Evolutionary conservation across 345 rosid species (phyloP).

Genomic region (Viola odorata): DNA sequence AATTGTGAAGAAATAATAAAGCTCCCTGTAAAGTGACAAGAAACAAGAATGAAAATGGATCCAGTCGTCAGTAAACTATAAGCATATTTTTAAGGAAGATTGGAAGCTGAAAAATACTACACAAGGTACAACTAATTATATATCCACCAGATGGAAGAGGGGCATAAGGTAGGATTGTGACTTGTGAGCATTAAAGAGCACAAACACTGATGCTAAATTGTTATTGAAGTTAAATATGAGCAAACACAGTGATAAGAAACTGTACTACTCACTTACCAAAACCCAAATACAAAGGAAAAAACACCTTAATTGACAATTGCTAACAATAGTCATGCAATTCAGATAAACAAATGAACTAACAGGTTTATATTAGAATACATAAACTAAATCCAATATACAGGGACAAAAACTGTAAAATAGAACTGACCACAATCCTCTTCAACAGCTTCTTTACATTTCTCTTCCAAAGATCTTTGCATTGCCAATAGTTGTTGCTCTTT

Average conservation of each 20-base stretch:
- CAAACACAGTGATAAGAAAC: background rate
- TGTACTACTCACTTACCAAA: background rate
- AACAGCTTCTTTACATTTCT: conserved; percentile 12
- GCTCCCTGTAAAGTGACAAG: background rate
- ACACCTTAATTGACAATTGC: no score
- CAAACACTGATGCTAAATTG: no score
- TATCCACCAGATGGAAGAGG: no score
- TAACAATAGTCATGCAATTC: background rate
- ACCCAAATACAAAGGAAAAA: no score
- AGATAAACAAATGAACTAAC: background rate
- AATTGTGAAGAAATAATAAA: background rate
- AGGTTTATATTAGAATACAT: background rate
- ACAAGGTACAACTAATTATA: no score
- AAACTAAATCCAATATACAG: no score
- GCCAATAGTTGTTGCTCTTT: conserved; percentile 12
- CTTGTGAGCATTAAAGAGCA: no score
- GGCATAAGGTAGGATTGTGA: no score
- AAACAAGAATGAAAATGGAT: background rate
- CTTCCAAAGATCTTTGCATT: conserved; percentile 10
- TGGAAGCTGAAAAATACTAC: no score
- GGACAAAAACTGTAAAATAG: background rate
- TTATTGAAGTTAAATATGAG: background rate
- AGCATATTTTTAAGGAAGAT: no score
- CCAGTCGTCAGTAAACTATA: no score
- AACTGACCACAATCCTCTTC: conserved; percentile 13